Base-by-base conservation (phyloP, 163 green algal species). In the Coccomyxa subellipsoidea region DNA sequence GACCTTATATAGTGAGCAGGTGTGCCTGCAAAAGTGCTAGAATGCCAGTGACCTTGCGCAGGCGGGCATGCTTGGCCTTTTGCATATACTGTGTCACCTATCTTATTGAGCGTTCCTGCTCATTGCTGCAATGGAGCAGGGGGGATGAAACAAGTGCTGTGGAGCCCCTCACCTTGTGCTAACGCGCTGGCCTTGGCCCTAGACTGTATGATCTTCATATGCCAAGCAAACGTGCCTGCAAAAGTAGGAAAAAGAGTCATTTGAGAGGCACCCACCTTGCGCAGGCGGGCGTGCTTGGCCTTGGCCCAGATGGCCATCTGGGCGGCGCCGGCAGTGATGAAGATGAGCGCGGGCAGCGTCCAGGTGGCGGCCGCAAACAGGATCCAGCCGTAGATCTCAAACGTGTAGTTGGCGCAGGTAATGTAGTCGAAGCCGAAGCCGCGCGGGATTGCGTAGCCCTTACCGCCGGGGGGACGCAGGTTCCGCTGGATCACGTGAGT, bases 321-420 rank as follows among this genome's bases (percentile, higher is more conserved):
- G 9, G 79, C 87, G 7, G 89, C 92, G 21, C 97, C 97, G 27
- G 90, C 94, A 1, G 90, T 40, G 18, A 93, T 93, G 87, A 99
- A 99, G 0, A 98, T 53, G 29, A 83, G 90, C 0, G 93, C 96
- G 0, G 93, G 80, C 0, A 96, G 69, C 0, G 91, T 94, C 80
- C 96, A 93, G 9, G 94, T 97, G 54, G 92, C 93, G 6, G 94
- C 70, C 73, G 87, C 90, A 85, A 95, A 91, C 72, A 90, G 81
- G n/a, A 97, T 40, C 95, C 96, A 99, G 37, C 91, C 92, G 54
- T 87, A 91, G 59, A 98, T 98, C 89, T 99, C 96, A 34, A 87
- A 89, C 0, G 90, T 97, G 90, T 99, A 99, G 90, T 99, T 99
- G 80, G 97, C 92, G 90, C 97, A 99, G 37, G 96, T 98, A 73